Evolutionary conservation across 23 red algal species (phyloP).

Genomic region (Cyanidioschyzon merolae): DNA sequence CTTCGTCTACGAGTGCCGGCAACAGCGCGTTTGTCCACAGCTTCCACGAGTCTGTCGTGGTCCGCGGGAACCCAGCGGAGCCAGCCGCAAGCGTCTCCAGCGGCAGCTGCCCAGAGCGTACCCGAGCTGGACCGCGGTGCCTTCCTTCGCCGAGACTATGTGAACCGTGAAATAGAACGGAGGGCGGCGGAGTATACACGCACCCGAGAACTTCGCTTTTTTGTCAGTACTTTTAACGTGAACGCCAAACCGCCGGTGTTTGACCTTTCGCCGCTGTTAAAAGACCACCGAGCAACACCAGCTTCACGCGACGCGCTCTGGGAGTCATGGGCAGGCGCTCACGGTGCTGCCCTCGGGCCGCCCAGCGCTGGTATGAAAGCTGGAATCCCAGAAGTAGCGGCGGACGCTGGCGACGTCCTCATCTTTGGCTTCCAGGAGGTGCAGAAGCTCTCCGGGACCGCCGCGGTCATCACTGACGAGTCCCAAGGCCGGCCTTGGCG

Average conservation of each 20-base stretch:
- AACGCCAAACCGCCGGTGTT: slow-evolving; percentile 52
- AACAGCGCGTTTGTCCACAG: background rate
- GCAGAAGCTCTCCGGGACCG: slow-evolving; percentile 58
- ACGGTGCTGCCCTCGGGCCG: background rate
- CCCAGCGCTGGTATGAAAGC: background rate
- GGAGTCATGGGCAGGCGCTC: background rate
- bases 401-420: slow-evolving; percentile 43
- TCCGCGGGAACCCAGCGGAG: background rate
- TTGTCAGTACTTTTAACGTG: slow-evolving; percentile 91
- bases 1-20: background rate
- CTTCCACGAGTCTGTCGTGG: background rate
- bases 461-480: slow-evolving; percentile 76
- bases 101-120: background rate
- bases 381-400: background rate
- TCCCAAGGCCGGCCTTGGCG: slow-evolving; percentile 51
- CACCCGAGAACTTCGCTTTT: slow-evolving; percentile 42
- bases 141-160: slow-evolving; percentile 3
- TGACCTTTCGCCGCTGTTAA: slow-evolving; percentile 34
- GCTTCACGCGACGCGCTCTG: background rate
- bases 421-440: slow-evolving; percentile 90
- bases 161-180: slow-evolving; percentile 16
- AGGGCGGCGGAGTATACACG: slow-evolving; percentile 28
- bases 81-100: background rate
- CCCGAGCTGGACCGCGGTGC: background rate
- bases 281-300: slow-evolving; percentile 7